Evolutionary conservation across 2,329 filamentous ascomycete species (phyloP).

Genomic region (Myriosclerotinia curreyana): DNA sequence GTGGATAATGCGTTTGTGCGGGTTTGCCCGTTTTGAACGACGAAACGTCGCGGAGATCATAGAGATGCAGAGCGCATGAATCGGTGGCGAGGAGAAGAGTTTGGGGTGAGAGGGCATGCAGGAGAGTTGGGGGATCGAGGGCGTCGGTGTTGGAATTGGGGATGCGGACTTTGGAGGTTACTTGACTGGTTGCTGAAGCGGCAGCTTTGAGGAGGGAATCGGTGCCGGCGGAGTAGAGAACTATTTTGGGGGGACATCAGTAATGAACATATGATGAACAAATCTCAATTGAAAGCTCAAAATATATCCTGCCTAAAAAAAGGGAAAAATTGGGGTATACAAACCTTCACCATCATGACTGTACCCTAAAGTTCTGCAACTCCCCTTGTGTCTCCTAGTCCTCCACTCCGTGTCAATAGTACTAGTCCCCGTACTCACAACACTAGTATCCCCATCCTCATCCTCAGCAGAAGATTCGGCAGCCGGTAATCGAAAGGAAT

Average conservation of each 20-base stretch:
- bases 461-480: slow-evolving; percentile 51
- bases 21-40: slow-evolving; percentile 59
- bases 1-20: slow-evolving; percentile 77
- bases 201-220: slow-evolving; percentile 58
- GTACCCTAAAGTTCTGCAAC: slow-evolving; percentile 79
- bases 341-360: slow-evolving; percentile 70
- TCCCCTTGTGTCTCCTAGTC: slow-evolving; percentile 88
- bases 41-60: slow-evolving; percentile 68
- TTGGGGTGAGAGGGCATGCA: slow-evolving; percentile 83
- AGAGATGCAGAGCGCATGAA: slow-evolving; percentile 82
- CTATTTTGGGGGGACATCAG: slow-evolving; percentile 8
- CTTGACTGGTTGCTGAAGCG: slow-evolving; percentile 58
- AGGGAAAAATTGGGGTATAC: slow-evolving; percentile 40
- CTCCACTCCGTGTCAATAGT: slow-evolving; percentile 82
- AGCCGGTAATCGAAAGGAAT: slow-evolving; percentile 71
- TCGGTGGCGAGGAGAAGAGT: slow-evolving; percentile 87
- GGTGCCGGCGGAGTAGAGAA: slow-evolving; percentile 64
- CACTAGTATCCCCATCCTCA: slow-evolving; percentile 48
- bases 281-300: not conserved
- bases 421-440: slow-evolving; percentile 61
- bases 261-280: slow-evolving; percentile 19
- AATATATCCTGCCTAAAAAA: not conserved
- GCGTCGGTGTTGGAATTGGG: slow-evolving; percentile 47
- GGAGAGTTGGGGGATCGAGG: slow-evolving; percentile 70
- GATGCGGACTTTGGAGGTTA: slow-evolving; percentile 78